Evolutionary conservation across 345 rosid species (phyloP), one percentile per base, ranked within the genome.

Genomic region (Hypericum androsaemum): DNA sequence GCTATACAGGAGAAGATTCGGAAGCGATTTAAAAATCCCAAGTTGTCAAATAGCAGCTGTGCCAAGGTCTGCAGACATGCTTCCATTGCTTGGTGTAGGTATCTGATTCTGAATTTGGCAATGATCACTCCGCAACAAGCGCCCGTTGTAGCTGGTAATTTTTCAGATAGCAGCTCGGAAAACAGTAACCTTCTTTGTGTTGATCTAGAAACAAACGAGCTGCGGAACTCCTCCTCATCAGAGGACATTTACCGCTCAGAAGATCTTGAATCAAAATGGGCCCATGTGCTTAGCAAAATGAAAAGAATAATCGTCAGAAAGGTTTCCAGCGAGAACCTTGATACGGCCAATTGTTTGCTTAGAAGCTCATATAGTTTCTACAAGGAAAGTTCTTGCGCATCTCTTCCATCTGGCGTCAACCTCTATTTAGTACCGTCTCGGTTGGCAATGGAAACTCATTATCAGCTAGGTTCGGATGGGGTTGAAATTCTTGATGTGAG

Each of bases 11-110:
- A 92, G 70, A 83, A 74, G 77, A 66, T 92, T 36, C 76, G 89
- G 51, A 92, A 85, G 66, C 95, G 97, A 63, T 88, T 88, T 55
- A 92, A 88, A 80, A 92, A 81, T 68, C 94, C 89, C 7, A 88
- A 88, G 75, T 63, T 88, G 67, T 84, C 88, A 35, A 83, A 78
- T 68, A 71, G 78, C 62, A 75, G 75, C 44, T 81, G 92, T 47
- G 94, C 84, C 12, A 85, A 80, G 70, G 98, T 92, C 62, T 83
- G 94, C 67, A 80, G 78, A 67, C 96, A 83, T 75, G 95, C 95
- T 61, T 88, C 98, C 47, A 64, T 81, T 62, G 85, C 98, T 61
- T 92, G 96, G 98, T 80, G 94, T 57, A 77, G 95, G 64, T 75
- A 80, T 59, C 84, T 88, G 42, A 74, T 88, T 41, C 60, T 76